Percentiles rank a stretch among this genome's conserved stretches.
Conservation (phyloP, 2,329 filamentous ascomycete genomes). For the Aspergillus sp. region DNA sequence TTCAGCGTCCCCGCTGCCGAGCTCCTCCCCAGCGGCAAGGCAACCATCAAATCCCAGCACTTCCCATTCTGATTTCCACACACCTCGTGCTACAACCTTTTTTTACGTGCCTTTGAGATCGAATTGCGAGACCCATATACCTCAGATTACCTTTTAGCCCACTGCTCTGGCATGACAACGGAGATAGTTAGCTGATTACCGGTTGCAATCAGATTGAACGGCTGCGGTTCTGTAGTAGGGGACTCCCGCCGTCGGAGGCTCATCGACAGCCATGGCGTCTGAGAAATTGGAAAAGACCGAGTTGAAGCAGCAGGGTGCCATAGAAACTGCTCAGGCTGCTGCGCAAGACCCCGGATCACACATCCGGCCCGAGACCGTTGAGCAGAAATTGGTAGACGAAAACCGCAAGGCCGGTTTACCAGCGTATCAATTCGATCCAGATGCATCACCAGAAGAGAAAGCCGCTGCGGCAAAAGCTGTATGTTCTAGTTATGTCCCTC, state of each 20-base stretch:
- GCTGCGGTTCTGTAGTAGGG: slow-evolving; percentile 22
- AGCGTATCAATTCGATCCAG: slow-evolving; percentile 84
- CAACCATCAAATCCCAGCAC: slow-evolving; percentile 16
- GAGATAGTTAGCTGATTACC: slow-evolving; percentile 11
- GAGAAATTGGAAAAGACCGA: slow-evolving; percentile 55
- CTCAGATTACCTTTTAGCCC: background rate
- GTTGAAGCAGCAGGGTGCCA: slow-evolving; percentile 78
- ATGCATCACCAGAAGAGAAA: slow-evolving; percentile 84
- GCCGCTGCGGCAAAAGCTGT: slow-evolving; percentile 77
- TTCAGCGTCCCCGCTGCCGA: slow-evolving; percentile 23
- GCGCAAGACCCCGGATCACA: slow-evolving; percentile 61
- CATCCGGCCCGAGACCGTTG: slow-evolving; percentile 71
- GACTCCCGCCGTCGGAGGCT: slow-evolving; percentile 23
- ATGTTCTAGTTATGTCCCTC: slow-evolving; percentile 40
- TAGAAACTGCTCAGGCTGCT: slow-evolving; percentile 69
- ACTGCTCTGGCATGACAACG: background rate
- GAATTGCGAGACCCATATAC: background rate
- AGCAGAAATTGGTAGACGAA: slow-evolving; percentile 75
- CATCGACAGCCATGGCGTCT: slow-evolving; percentile 35
- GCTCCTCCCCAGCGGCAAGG: slow-evolving; percentile 16
- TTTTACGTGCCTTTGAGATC: background rate
- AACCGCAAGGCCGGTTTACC: slow-evolving; percentile 77
- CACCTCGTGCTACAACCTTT: background rate
- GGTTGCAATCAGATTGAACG: background rate
- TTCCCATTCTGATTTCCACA: background rate